phyloP scores from a whole-genome alignment of 306 rosid species.

The Vigna trinervia region DNA sequence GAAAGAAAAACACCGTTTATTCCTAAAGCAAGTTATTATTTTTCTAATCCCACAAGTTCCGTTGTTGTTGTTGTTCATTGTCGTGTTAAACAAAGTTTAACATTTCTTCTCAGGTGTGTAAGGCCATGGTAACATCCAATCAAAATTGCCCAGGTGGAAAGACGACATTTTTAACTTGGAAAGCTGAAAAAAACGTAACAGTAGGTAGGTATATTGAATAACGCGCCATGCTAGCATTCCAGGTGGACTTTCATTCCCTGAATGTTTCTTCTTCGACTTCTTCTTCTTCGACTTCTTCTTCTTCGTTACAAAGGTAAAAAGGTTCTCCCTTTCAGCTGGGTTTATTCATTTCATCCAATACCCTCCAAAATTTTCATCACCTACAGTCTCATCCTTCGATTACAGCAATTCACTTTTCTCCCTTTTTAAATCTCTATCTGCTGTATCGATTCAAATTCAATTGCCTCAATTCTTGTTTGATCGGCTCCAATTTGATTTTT shows the following conservation, averaged over 20 bases:
- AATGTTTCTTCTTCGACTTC: background rate
- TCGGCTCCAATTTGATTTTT: slow-evolving; percentile 12
- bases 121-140: background rate
- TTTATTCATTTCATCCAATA: slow-evolving; percentile 38
- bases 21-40: background rate
- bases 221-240: slow-evolving; percentile 7
- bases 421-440: background rate
- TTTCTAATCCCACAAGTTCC: too few relatives aligned
- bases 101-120: background rate
- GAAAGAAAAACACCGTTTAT: background rate
- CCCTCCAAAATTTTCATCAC: slow-evolving; percentile 1
- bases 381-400: background rate
- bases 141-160: background rate
- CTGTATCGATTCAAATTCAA: slow-evolving; percentile 27
- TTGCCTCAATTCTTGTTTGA: slow-evolving; percentile 1
- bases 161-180: background rate
- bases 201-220: background rate
- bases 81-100: background rate
- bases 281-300: background rate
- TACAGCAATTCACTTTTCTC: background rate
- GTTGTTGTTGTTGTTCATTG: background rate
- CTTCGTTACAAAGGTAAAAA: background rate
- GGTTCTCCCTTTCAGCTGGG: background rate
- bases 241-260: slow-evolving; percentile 7
- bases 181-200: background rate